Evolutionary conservation across 345 rosid genomes (phyloP).

Genomic region (Brassica rapa): DNA sequence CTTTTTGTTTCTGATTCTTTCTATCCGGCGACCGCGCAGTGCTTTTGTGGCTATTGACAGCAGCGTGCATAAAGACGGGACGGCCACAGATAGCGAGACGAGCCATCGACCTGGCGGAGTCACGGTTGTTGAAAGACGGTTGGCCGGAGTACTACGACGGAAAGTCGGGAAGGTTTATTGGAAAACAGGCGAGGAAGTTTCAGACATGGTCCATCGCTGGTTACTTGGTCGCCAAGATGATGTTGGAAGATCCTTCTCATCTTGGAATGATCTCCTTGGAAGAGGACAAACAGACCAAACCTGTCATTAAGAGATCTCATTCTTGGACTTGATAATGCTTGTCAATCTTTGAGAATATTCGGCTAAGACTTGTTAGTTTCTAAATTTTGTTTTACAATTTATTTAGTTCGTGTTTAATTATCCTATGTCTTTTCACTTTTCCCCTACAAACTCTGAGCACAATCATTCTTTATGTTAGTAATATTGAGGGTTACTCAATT

Average conservation of each 20-base stretch:
- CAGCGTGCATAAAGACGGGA: slow-evolving; percentile 69
- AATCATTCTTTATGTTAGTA: background rate
- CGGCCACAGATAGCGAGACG: slow-evolving; percentile 66
- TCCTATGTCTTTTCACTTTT: background rate
- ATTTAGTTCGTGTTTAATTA: background rate
- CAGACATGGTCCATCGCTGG: slow-evolving; percentile 79
- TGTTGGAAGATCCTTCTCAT: slow-evolving; percentile 72
- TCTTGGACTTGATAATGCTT: slow-evolving; percentile 53
- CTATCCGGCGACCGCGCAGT: slow-evolving; percentile 42
- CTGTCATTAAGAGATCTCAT: slow-evolving; percentile 60
- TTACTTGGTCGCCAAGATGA: slow-evolving; percentile 67
- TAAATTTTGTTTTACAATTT: background rate
- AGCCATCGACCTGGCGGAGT: slow-evolving; percentile 58
- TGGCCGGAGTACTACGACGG: slow-evolving; percentile 82
- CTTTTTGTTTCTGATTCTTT: background rate
- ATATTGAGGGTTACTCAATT: background rate
- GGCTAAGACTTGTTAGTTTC: slow-evolving; percentile 20
- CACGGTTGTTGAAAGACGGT: slow-evolving; percentile 55
- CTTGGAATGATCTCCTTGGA: slow-evolving; percentile 64
- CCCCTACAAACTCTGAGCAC: background rate
- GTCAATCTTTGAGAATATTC: background rate
- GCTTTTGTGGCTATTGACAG: slow-evolving; percentile 66
- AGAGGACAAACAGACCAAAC: slow-evolving; percentile 65
- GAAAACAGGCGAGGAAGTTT: slow-evolving; percentile 66
- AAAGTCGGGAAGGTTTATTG: slow-evolving; percentile 51